These are phyloP conservation scores for Crithidia sp. DNA, from an alignment of 208 protist genomes.

Conservation along the genomic window DNA sequence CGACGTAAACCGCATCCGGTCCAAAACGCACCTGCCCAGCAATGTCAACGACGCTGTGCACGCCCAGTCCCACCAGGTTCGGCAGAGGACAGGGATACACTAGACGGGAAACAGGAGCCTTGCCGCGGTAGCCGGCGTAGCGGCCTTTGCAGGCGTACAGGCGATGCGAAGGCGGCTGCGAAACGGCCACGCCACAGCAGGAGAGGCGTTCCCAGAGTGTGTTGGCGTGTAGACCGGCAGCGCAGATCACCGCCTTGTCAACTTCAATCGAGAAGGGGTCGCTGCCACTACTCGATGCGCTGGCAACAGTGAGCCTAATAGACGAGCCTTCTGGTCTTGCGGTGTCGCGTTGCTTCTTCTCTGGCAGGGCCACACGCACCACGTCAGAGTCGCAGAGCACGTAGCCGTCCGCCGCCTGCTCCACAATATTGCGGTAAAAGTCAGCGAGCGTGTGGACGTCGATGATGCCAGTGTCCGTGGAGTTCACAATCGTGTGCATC, in stretches of 20 bases:
- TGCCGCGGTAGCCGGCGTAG: conserved; percentile 42
- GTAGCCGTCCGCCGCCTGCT: conserved; percentile 20
- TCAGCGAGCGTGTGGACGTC: conserved; percentile 40
- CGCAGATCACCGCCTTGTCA: conserved; percentile 31
- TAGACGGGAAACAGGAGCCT: conserved; percentile 26
- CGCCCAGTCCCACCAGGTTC: conserved; percentile 41
- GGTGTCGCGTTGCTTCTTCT: not conserved
- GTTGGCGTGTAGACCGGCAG: conserved; percentile 38
- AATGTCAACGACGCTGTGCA: conserved; percentile 51
- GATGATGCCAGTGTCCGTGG: conserved; percentile 51
- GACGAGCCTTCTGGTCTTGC: not conserved
- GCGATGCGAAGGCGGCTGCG: conserved; percentile 23
- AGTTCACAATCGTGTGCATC: conserved; percentile 43
- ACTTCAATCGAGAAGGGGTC: conserved; percentile 24
- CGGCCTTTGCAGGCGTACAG: conserved; percentile 43
- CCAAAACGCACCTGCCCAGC: conserved; percentile 46
- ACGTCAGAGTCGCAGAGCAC: conserved; percentile 32
- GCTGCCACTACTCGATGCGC: not conserved
- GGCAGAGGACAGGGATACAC: conserved; percentile 48
- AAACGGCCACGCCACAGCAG: not conserved
- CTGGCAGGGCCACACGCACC: conserved; percentile 5
- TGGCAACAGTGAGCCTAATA: conserved; percentile 17
- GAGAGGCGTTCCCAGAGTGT: conserved; percentile 27
- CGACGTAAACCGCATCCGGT: conserved; percentile 37
- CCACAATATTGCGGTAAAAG: conserved; percentile 24